phyloP scores from a whole-genome alignment of 2,329 filamentous ascomycete species.

The Talaromyces marneffei region DNA sequence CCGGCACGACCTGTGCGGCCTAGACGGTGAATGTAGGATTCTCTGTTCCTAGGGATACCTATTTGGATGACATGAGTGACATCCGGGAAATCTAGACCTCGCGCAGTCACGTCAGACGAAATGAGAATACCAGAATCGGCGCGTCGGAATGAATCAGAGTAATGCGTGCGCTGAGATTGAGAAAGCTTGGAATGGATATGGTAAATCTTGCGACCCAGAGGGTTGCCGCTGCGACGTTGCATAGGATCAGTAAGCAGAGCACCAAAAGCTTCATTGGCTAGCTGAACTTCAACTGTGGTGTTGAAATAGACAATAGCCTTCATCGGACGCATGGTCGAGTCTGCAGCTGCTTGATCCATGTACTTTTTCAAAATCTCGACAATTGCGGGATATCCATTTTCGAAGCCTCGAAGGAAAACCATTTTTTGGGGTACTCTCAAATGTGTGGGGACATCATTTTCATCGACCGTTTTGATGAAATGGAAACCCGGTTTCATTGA shows the following conservation, averaged over 20 bases:
- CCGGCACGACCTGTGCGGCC: constrained; percentile 68
- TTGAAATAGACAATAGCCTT: constrained; percentile 95
- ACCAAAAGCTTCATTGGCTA: constrained; percentile 56
- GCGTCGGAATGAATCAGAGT: constrained; percentile 65
- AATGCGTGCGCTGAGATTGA: constrained; percentile 63
- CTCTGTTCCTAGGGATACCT: constrained; percentile 57
- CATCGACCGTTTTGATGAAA: constrained; percentile 80
- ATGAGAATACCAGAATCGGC: constrained; percentile 61
- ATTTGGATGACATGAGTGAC: constrained; percentile 76
- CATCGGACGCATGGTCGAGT: constrained; percentile 57
- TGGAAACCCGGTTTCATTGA: constrained; percentile 80
- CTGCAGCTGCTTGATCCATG: constrained; percentile 37
- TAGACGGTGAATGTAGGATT: constrained; percentile 71
- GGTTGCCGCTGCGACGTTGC: constrained; percentile 22
- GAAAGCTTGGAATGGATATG: constrained; percentile 75
- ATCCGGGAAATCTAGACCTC: constrained; percentile 77
- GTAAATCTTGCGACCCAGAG: constrained; percentile 36
- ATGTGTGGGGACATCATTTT: constrained; percentile 80
- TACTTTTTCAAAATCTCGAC: constrained; percentile 68
- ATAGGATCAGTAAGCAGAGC: constrained; percentile 39
- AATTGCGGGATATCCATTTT: constrained; percentile 70
- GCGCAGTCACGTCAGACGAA: constrained; percentile 73
- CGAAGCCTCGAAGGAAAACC: constrained; percentile 60
- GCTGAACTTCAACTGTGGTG: constrained; percentile 65
- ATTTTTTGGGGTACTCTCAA: constrained; percentile 74